Percentiles rank a stretch among this genome's conserved stretches.
Conservation (phyloP, 2,329 filamentous ascomycete species). For the Fusarium fujikuroi region DNA sequence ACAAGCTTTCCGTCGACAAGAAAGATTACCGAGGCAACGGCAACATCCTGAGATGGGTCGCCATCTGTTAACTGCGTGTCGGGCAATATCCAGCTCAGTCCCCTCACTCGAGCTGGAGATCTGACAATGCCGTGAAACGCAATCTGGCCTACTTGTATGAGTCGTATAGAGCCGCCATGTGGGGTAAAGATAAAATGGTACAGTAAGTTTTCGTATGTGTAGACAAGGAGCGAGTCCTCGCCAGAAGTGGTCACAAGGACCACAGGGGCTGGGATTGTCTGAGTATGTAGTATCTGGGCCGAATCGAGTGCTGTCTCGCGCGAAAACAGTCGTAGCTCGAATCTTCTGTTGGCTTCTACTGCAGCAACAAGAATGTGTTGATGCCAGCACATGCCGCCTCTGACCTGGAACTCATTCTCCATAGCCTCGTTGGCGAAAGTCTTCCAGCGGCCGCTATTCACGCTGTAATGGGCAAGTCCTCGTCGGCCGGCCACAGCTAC, state of each 20-base stretch:
- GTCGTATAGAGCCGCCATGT: constrained; percentile 73
- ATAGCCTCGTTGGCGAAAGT: constrained; percentile 83
- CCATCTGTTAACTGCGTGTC: constrained; percentile 89
- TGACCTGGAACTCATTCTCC: constrained; percentile 91
- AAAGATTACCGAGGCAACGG: constrained; percentile 91
- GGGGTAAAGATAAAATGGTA: constrained; percentile 93
- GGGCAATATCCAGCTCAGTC: constrained; percentile 94
- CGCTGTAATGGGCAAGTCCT: constrained; percentile 94
- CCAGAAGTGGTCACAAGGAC: constrained; percentile 90
- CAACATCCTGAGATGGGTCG: constrained; percentile 94
- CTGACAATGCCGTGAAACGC: constrained; percentile 96
- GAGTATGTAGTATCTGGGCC: constrained; percentile 77
- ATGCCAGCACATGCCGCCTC: constrained; percentile 99
- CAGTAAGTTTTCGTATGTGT: constrained; percentile 95
- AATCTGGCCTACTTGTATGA: constrained; percentile 97
- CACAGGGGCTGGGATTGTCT: constrained; percentile 84
- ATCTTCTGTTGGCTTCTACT: constrained; percentile 84
- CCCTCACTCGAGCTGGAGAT: constrained; percentile 89
- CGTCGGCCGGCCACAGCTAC: constrained; percentile 94
- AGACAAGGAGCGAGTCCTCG: constrained; percentile 93
- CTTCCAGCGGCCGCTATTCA: constrained; percentile 95
- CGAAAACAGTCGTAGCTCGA: constrained; percentile 92
- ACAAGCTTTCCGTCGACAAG: constrained; percentile 98
- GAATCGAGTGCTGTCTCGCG: constrained; percentile 83
- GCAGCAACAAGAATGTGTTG: constrained; percentile 94